Evolutionary conservation across 805 yeast genomes (phyloP), one percentile per base, ranked within the genome.

Genomic region (Candida loeiensis): DNA sequence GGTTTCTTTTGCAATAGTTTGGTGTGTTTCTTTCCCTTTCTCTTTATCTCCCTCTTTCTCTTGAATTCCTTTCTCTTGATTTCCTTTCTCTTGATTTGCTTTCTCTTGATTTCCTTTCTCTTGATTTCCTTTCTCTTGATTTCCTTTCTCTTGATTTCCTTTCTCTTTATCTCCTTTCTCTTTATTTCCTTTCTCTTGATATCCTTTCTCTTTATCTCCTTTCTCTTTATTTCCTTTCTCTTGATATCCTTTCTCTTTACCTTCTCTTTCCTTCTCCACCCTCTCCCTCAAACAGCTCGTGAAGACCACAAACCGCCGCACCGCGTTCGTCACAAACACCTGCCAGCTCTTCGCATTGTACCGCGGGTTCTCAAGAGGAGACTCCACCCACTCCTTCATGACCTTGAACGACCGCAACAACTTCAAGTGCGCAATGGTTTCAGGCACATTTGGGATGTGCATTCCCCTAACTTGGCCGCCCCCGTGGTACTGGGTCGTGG

Each of bases 381-480:
- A 34, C 36, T 34, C 36, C 15, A 34, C 29, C 4, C 7, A 5
- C 4, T 39, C 15, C 34, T 54, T 53, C 46, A 56, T 46, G 3
- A 39, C 49, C 18, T 33, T 40, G 40, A 59, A 53, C 8, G 59
- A 51, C 30, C 43, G 44, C 19, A 57, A 34, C 25, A 59, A 39
- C 45, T 54, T 58, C 34, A 59, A 47, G 43, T 57, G 61, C 6
- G 50, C 46, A 5, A 51, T 36, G 4, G 47, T 43, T 22, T 55
- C 61, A 2, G 49, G 37, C 8, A 34, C 17, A 15, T 37, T 22
- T 21, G 40, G 40, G 3, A 29, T 6, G 16, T 31, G 28, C 15
- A 3, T 27, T 12, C 24, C 33, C 4, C 18, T 20, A 17, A 5
- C n/a, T 5, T 27, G 4, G 17, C n/a, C 31, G 4, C 31, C 31